Base-by-base conservation (phyloP, 2,329 filamentous ascomycete species). In the Botrytis galanthina region DNA sequence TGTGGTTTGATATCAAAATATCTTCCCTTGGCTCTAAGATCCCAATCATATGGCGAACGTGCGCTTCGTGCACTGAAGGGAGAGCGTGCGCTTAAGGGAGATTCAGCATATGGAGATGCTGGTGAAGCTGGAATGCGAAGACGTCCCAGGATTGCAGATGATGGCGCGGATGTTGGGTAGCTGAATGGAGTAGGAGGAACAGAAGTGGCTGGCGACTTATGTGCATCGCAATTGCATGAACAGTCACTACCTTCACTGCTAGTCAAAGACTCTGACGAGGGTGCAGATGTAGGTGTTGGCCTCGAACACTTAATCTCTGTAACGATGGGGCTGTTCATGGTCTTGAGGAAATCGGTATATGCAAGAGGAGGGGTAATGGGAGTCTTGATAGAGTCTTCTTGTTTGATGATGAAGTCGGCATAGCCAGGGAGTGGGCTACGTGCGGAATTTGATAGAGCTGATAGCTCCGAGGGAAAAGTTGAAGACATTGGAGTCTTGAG, bases 321-420 rank as follows among this genome's bases (percentile, higher is more conserved):
- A 37, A 76, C 75, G 51, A 77, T 75, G 39, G 80, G 80, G 42
- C 79, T 84, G 78, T 86, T 86, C 83, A 97, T 90, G 74, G 91
- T 90, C 84, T 94, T 95, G 76, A 98, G 90, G 81, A 98, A 98
- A 80, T 98, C 94, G 77, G 93, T 92, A 81, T 98, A 98, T 73
- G 95, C 95, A 35, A 89, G 86, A 4, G 95, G 95, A 70, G 95
- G 95, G 70, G 93, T 97, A 82, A 98, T 97, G 67, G 95, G 95
- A 7, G 95, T 98, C 84, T 90, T 92, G 73, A 90, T 83, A 62
- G 86, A 83, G 74, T 90, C 88, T 73, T 92, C 86, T 78, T 92
- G 84, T 82, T 95, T 95, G 85, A 95, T 77, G 63, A 79, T 88
- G 78, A 88, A 86, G 72, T 86, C 84, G 32, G 89, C 85, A 64